phyloP scores from a whole-genome alignment of 2,329 filamentous ascomycete genomes.

The Gnomoniopsis smithogilvyi region DNA sequence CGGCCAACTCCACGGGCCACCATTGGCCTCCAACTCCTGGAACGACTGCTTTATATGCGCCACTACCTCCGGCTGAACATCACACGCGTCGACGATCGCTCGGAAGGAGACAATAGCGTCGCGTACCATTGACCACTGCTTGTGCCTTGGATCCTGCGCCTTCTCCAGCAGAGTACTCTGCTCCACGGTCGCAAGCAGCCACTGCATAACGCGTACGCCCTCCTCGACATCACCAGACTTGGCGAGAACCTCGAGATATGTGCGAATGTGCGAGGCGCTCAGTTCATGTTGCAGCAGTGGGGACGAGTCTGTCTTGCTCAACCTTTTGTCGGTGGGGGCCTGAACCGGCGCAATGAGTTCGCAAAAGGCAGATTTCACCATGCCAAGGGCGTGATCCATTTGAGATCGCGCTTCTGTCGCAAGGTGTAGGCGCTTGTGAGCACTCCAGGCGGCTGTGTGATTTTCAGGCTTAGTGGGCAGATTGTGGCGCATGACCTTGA shows the following conservation, averaged over 20 bases:
- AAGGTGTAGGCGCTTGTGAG: not conserved
- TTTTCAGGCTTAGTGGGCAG: not conserved
- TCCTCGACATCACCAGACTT: constrained; percentile 56
- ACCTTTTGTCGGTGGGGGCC: constrained; percentile 19
- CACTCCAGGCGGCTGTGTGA: not conserved
- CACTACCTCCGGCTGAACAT: constrained; percentile 30
- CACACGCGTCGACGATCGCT: constrained; percentile 41
- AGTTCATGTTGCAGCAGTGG: constrained; percentile 39
- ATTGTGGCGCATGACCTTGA: constrained; percentile 25
- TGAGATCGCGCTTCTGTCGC: not conserved
- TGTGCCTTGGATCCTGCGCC: constrained; percentile 33
- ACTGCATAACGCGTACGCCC: constrained; percentile 55
- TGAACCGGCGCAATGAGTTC: constrained; percentile 25
- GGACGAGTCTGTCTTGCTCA: not conserved
- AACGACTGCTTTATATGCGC: constrained; percentile 27
- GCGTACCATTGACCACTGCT: constrained; percentile 29
- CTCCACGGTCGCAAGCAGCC: constrained; percentile 52
- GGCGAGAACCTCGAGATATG: constrained; percentile 62
- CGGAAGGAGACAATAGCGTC: constrained; percentile 37
- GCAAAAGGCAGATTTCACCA: constrained; percentile 19
- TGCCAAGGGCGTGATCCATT: not conserved
- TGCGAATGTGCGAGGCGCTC: constrained; percentile 46
- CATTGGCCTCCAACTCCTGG: constrained; percentile 23
- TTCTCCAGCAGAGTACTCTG: constrained; percentile 30
- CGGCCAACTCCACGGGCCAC: constrained; percentile 35